Percentiles rank a stretch among this genome's conserved stretches.
Evolutionary conservation across 2,329 filamentous ascomycete species (phyloP).

Genomic region (Colletotrichum cordylinicola): DNA sequence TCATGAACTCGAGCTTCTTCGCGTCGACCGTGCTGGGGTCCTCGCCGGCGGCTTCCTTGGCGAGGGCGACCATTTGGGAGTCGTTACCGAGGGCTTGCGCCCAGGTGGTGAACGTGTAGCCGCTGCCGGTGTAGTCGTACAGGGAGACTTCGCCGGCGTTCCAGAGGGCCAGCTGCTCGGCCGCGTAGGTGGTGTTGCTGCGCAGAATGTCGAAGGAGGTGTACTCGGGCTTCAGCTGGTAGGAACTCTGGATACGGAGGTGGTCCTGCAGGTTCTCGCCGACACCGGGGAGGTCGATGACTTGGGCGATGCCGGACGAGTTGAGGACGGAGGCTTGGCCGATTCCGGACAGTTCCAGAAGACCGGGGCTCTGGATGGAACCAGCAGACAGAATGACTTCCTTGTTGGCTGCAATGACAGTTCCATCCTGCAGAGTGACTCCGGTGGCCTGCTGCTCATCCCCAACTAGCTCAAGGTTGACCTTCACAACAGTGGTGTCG

Average conservation of each 20-base stretch:
- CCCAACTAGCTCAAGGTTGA: slow-evolving; percentile 36
- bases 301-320: slow-evolving; percentile 49
- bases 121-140: slow-evolving; percentile 45
- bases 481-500: slow-evolving; percentile 39
- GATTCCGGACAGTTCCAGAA: slow-evolving; percentile 63
- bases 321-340: slow-evolving; percentile 54
- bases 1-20: slow-evolving; percentile 46
- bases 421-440: slow-evolving; percentile 29
- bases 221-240: slow-evolving; percentile 36
- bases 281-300: slow-evolving; percentile 62
- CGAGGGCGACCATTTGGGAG: slow-evolving; percentile 34
- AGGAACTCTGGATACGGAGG: slow-evolving; percentile 35
- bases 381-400: slow-evolving; percentile 45
- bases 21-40: slow-evolving; percentile 35
- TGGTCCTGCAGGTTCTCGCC: slow-evolving; percentile 45
- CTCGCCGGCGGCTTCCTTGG: slow-evolving; percentile 33
- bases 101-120: slow-evolving; percentile 49
- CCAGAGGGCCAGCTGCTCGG: slow-evolving; percentile 43
- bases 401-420: slow-evolving; percentile 28
- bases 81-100: slow-evolving; percentile 36
- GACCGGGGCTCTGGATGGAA: slow-evolving; percentile 59
- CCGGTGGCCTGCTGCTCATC: slow-evolving; percentile 22
- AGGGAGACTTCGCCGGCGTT: slow-evolving; percentile 34
- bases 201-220: slow-evolving; percentile 35
- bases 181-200: slow-evolving; percentile 36